Base-by-base conservation (phyloP, 2,329 filamentous ascomycete species). In the Colletotrichum noveboracense region DNA sequence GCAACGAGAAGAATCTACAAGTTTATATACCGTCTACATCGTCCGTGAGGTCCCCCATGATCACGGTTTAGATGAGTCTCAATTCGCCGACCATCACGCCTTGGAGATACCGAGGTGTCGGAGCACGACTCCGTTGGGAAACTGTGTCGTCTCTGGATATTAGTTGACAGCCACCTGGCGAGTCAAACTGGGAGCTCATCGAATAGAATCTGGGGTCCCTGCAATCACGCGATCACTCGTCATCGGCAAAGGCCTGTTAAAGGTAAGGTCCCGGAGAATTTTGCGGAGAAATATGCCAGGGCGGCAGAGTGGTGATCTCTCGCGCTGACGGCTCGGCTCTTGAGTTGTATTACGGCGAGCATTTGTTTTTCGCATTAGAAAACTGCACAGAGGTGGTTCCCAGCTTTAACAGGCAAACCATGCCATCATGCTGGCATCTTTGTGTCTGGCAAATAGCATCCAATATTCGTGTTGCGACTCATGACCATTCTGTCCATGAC, bases 161-260 rank as follows among this genome's bases (percentile, higher is more conserved):
- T 69, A 24, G n/a, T 10, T 56, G 38, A 21, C 62, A 68, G 18
- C 34, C 62, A 36, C 4, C n/a, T 30, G 16, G 21, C 34, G 16
- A 58, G 34, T 56, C 14, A 21, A 58, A 8, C 24, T 30, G 48
- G 34, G 32, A 64, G 21, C 73, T 65, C 9, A 7, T 64, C 55
- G 34, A 69, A 76, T 52, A 36, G 64, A 68, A 69, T 72, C 70
- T 21, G 70, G 64, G 67, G 60, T 68, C 30, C 32, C 13, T 26
- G 26, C 32, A 32, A 76, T 76, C 36, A 55, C 74, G 76, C 70
- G 32, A 77, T 68, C 26, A 71, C 66, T 77, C 73, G 70, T 69
- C 74, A 77, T 77, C 74, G 70, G 76, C 60, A 24, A 21, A 62
- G 24, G 26, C 10, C 66, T 65, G 28, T n/a, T 76, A 66, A 61